Conservation (phyloP, 1,139 yeast genomes). For the Diutina pseudorugosa region DNA sequence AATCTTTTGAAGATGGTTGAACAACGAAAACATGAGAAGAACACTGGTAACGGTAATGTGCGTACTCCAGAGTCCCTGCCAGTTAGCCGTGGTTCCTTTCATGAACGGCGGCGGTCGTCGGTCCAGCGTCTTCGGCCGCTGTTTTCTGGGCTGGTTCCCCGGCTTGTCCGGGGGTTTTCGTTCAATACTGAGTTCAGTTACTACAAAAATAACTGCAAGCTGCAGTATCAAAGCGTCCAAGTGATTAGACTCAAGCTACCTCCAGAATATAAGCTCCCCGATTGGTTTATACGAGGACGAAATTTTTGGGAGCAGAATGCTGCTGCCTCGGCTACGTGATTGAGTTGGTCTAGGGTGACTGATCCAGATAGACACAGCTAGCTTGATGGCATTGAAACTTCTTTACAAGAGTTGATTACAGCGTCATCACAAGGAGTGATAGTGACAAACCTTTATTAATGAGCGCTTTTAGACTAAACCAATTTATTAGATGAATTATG, state of each 20-base stretch:
- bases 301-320: slow-evolving; percentile 43
- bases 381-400: not conserved
- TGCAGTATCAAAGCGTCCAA: slow-evolving; percentile 24
- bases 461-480: not conserved
- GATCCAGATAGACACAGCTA: too few relatives aligned
- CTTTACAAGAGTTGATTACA: not conserved
- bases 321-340: slow-evolving; percentile 4
- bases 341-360: too few relatives aligned
- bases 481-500: not conserved
- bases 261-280: slow-evolving; percentile 47
- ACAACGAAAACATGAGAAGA: slow-evolving; percentile 28
- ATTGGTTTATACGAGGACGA: slow-evolving; percentile 57
- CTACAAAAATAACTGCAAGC: slow-evolving; percentile 20
- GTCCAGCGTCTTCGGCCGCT: not conserved
- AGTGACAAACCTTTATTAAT: too few relatives aligned
- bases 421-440: not conserved
- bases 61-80: slow-evolving; percentile 2
- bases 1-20: slow-evolving; percentile 46
- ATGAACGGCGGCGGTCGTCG: not conserved
- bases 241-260: slow-evolving; percentile 44
- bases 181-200: slow-evolving; percentile 19
- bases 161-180: not conserved
- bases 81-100: not conserved
- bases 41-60: not conserved
- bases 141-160: not conserved